A percentile compares a stretch with the other conserved stretches of the same genome.
These are phyloP conservation scores for Piper longum DNA, from an alignment of 164 flowering plant genomes.

Conservation along the genomic window DNA sequence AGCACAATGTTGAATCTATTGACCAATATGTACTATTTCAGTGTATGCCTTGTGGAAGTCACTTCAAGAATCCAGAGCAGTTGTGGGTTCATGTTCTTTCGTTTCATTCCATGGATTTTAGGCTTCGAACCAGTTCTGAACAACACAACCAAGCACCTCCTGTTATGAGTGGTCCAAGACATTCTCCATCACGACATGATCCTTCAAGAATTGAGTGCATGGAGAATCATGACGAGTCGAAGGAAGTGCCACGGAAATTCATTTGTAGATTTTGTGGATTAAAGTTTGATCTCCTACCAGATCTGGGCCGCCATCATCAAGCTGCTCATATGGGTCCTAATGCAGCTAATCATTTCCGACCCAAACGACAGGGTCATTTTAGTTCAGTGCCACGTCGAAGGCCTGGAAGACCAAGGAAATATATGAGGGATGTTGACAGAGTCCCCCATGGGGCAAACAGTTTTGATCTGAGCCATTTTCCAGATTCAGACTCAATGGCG, in stretches of 20 bases:
- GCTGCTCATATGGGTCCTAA: slow-evolving; percentile 83
- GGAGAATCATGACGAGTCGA: slow-evolving; percentile 23
- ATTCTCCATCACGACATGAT: slow-evolving; percentile 12
- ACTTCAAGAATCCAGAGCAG: slow-evolving; percentile 58
- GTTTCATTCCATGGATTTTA: slow-evolving; percentile 42
- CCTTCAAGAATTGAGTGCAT: slow-evolving; percentile 10
- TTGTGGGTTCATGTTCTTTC: slow-evolving; percentile 79
- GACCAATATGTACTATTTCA: slow-evolving; percentile 67
- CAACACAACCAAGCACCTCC: slow-evolving; percentile 9
- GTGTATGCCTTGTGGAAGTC: slow-evolving; percentile 81
- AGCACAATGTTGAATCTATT: slow-evolving; percentile 54
- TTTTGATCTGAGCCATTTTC: slow-evolving; percentile 39
- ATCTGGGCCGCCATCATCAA: slow-evolving; percentile 98
- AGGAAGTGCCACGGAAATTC: slow-evolving; percentile 30
- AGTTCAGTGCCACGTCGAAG: slow-evolving; percentile 38
- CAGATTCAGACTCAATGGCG: slow-evolving; percentile 25
- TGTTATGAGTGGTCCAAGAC: slow-evolving; percentile 14
- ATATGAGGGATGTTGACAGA: slow-evolving; percentile 49
- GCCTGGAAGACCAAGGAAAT: slow-evolving; percentile 55
- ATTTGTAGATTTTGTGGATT: slow-evolving; percentile 79
- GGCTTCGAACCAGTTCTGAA: slow-evolving; percentile 23
- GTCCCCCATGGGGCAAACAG: slow-evolving; percentile 45
- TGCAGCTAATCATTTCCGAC: slow-evolving; percentile 21
- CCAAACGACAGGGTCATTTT: slow-evolving; percentile 39
- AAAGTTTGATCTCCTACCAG: slow-evolving; percentile 89